Evolutionary conservation across 805 yeast species (phyloP).

Genomic region (Priceomyces melissophilus): DNA sequence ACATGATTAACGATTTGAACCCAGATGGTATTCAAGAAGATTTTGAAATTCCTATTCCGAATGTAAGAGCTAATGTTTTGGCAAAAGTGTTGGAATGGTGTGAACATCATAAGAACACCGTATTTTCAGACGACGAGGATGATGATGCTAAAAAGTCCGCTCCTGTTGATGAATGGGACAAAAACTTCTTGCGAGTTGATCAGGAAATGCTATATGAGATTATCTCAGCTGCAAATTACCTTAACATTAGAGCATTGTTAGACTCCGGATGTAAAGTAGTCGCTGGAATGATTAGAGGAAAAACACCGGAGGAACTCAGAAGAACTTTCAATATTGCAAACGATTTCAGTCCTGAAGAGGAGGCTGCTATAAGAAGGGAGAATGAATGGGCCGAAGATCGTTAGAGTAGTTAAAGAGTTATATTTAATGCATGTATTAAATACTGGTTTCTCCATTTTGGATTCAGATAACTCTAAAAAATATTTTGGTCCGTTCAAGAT

Average conservation of each 20-base stretch:
- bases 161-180: conserved; percentile 95
- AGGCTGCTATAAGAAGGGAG: conserved; percentile 82
- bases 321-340: conserved; percentile 76
- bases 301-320: conserved; percentile 76
- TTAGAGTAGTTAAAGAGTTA: conserved; percentile 18
- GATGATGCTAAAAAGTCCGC: conserved; percentile 84
- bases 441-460: too few relatives aligned
- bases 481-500: too few relatives aligned
- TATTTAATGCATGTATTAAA: too few relatives aligned
- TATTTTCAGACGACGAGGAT: conserved; percentile 73
- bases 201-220: conserved; percentile 85
- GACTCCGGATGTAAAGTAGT: conserved; percentile 80
- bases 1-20: conserved; percentile 74
- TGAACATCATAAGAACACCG: conserved; percentile 83
- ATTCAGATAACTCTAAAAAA: too few relatives aligned
- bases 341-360: conserved; percentile 84
- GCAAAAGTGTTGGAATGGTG: conserved; percentile 95
- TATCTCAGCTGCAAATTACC: conserved; percentile 75
- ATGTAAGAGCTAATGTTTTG: conserved; percentile 82
- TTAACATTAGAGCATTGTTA: conserved; percentile 69
- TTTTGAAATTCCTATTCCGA: conserved; percentile 83
- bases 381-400: conserved; percentile 92
- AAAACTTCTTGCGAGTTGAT: conserved; percentile 88
- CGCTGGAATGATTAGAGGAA: conserved; percentile 80
- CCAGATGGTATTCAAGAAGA: conserved; percentile 63